Evolutionary conservation across 352 stramenopile species (phyloP).

Genomic region (Elongisporangium undulatum): DNA sequence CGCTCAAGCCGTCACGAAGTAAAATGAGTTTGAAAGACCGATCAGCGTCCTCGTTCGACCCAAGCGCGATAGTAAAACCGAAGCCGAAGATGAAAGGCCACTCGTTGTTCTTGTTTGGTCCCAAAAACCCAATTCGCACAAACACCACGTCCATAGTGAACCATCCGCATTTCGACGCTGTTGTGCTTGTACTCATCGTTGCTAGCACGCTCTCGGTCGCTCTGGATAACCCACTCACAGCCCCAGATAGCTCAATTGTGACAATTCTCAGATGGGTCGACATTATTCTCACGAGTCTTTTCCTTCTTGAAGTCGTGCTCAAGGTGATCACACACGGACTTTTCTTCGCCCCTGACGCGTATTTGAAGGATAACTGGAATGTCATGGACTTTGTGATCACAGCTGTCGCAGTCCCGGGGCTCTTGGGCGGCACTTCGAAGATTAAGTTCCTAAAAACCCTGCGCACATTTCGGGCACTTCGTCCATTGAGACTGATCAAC

Average conservation of each 20-base stretch:
- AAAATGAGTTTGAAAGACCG: neutral
- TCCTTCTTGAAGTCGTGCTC: slow-evolving; percentile 70
- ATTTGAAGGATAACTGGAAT: slow-evolving; percentile 82
- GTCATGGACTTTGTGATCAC: slow-evolving; percentile 84
- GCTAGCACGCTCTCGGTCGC: slow-evolving; percentile 58
- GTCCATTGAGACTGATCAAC: slow-evolving; percentile 80
- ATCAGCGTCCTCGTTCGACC: neutral
- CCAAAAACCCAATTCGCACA: slow-evolving; percentile 22
- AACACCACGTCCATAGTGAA: slow-evolving; percentile 35
- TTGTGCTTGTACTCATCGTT: slow-evolving; percentile 64
- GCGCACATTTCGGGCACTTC: slow-evolving; percentile 56
- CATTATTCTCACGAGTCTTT: slow-evolving; percentile 55
- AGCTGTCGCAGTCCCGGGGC: slow-evolving; percentile 23
- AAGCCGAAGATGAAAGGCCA: slow-evolving; percentile 5
- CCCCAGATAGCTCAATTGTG: slow-evolving; percentile 25
- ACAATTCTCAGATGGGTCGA: slow-evolving; percentile 38
- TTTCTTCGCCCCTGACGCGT: slow-evolving; percentile 41
- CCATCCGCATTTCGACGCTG: slow-evolving; percentile 63
- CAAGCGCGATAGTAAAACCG: neutral
- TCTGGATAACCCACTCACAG: slow-evolving; percentile 65
- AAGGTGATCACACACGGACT: slow-evolving; percentile 77
- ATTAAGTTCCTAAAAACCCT: slow-evolving; percentile 46
- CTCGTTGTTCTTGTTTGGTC: slow-evolving; percentile 30
- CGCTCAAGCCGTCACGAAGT: neutral
- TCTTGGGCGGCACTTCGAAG: slow-evolving; percentile 12